Base-by-base conservation (phyloP, 495 filamentous ascomycete genomes). In the Hypoxylon intermedium region DNA sequence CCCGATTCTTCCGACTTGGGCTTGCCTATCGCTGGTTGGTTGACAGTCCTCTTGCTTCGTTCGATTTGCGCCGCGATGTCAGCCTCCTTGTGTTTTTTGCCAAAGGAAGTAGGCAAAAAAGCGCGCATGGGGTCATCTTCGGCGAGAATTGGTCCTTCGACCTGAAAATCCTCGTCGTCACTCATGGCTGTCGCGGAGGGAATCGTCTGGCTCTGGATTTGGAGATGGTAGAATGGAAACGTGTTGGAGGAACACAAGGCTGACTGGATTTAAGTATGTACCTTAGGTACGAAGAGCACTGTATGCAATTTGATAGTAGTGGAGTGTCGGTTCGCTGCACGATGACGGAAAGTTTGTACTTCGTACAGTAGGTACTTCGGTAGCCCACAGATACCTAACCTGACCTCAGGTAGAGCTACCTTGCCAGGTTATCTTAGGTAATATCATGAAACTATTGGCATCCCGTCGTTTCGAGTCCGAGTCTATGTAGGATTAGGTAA, bases 71-170 rank as follows among this genome's bases (percentile, higher is more conserved):
- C 83, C 36, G 85, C 83, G 33, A 95, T 80, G 73, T 96, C 85
- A 46, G 89, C 77, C 47, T 85, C 81, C 66, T 83, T 87, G 24
- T 83, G 76, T 68, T 89, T 88, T 73, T 93, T 96, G 24, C 94
- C 94, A 65, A 98, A 98, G 7, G 91, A 85, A 0, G 84, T 79
- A 1, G 93, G 93, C 40, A 97, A 75, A 72, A 90, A 94, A 24
- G 85, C 81, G 54, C 90, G 88, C 80, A 97, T 85, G 21, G 86
- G 87, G 50, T 97, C 90, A 72, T 94, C 87, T 23, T 71, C 69
- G 15, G 79, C 74, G 16, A 85, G 60, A 12, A 60, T 58, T 12
- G 79, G 74, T 13, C 72, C 77, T 53, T 86, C 83, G 20, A 85
- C 71, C 53, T 75, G 69, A 43, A 79, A 74, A 52, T 92, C 88